phyloP scores from a whole-genome alignment of 306 rosid species.

The Gleditsia sinensis region DNA sequence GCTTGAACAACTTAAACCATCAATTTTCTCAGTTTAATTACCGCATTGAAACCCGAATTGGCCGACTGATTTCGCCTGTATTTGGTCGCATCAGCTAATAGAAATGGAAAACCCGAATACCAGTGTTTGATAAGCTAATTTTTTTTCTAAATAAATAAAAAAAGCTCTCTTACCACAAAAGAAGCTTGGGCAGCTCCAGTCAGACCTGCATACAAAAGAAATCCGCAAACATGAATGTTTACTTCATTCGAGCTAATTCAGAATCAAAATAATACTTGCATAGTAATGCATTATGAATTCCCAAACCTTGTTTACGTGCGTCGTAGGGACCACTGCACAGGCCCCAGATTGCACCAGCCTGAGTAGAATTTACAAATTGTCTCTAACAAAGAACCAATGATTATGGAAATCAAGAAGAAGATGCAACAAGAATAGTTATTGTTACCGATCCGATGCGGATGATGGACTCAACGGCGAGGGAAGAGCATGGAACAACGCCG shows the following conservation, averaged over 20 bases:
- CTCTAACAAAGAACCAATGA: neutral
- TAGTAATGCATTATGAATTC: neutral
- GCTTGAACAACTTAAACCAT: neutral
- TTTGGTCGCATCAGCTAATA: constrained; percentile 31
- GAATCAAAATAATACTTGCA: neutral
- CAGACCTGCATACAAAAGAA: constrained; percentile 52
- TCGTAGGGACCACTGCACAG: constrained; percentile 74
- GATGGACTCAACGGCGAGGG: constrained; percentile 50
- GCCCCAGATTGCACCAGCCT: constrained; percentile 96
- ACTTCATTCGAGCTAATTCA: constrained; percentile 1
- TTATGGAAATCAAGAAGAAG: neutral
- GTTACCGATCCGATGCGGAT: constrained; percentile 61
- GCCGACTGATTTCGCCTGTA: constrained; percentile 64
- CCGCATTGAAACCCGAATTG: constrained; percentile 65
- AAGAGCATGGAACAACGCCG: constrained; percentile 59
- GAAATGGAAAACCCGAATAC: constrained; percentile 20
- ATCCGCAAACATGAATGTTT: neutral
- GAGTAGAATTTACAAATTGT: constrained; percentile 26
- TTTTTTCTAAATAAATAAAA: neutral
- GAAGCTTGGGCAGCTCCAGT: constrained; percentile 58
- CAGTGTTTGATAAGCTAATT: neutral
- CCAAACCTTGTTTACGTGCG: constrained; percentile 62
- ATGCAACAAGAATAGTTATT: neutral
- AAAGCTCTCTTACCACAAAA: constrained; percentile 64
- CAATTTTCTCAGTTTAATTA: constrained; percentile 32